Percentiles rank a stretch among this genome's conserved stretches.
phyloP scores from a whole-genome alignment of 495 filamentous ascomycete genomes.

The Jackrogersella multiformis region DNA sequence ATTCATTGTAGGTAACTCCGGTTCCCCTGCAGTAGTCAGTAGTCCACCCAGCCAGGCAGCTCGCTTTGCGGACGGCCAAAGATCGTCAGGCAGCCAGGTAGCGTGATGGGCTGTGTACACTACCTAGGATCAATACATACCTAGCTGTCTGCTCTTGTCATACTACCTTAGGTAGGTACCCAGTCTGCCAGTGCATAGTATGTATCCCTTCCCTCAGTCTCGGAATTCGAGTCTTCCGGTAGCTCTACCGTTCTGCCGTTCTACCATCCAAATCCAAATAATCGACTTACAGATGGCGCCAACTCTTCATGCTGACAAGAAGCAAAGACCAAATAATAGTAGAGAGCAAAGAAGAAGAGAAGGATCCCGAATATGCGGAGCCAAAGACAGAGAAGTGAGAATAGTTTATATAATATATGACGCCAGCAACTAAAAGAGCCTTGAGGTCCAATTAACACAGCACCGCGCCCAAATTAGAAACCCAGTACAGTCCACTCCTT shows the following conservation, averaged over 20 bases:
- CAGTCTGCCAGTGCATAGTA: conserved; percentile 27
- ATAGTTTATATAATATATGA: conserved; percentile 7
- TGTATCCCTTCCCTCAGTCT: neutral
- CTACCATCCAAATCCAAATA: neutral
- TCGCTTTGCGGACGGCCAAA: conserved; percentile 4
- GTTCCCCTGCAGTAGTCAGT: conserved; percentile 31
- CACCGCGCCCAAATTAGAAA: neutral
- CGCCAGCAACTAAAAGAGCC: conserved; percentile 25
- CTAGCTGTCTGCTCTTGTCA: too few species aligned
- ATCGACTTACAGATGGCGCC: conserved; percentile 11
- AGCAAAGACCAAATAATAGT: neutral
- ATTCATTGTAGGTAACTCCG: too few species aligned
- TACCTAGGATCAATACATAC: too few species aligned
- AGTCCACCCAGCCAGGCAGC: too few species aligned
- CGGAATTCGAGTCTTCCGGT: neutral
- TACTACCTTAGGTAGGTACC: neutral
- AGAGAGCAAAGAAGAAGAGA: neutral
- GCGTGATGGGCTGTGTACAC: too few species aligned
- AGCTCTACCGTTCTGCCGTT: neutral
- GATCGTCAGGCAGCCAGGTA: conserved; percentile 19
- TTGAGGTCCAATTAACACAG: neutral
- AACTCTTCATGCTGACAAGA: conserved; percentile 6
- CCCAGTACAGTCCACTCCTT: neutral
- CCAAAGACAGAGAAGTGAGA: neutral
- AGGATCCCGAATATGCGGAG: too few species aligned